These are phyloP conservation scores for Tuber indicum DNA, from an alignment of 495 filamentous ascomycete genomes.

Conservation along the genomic window DNA sequence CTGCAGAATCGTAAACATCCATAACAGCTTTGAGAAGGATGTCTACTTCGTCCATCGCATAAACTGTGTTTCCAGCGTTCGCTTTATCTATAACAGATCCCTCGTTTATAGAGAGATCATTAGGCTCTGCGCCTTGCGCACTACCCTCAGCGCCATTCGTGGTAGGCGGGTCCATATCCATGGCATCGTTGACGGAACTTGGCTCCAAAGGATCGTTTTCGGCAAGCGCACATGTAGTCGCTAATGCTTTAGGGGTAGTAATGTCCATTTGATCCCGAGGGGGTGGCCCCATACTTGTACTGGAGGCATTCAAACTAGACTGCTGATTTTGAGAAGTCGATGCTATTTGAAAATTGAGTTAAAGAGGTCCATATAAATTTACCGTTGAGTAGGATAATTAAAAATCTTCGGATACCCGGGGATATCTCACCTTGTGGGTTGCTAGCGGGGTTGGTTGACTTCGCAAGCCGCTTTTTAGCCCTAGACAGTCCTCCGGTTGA, in stretches of 20 bases:
- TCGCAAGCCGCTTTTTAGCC: background rate
- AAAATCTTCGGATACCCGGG: background rate
- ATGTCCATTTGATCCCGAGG: background rate
- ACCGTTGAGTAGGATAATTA: background rate
- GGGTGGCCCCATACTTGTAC: background rate
- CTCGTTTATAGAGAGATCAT: background rate
- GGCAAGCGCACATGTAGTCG: background rate
- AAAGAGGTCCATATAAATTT: background rate
- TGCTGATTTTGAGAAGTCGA: background rate
- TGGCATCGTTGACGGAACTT: background rate
- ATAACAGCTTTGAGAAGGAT: background rate
- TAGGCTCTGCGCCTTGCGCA: background rate
- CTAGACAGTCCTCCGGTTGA: background rate
- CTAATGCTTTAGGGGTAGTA: background rate
- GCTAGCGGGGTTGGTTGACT: background rate
- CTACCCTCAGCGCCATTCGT: background rate
- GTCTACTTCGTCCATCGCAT: background rate
- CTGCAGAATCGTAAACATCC: background rate
- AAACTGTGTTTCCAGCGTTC: background rate
- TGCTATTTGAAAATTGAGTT: background rate
- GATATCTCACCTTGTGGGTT: background rate
- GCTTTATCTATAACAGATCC: background rate
- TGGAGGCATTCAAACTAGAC: background rate
- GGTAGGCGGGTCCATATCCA: background rate
- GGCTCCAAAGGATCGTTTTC: background rate